A percentile compares a stretch with the other conserved stretches of the same genome.
Evolutionary conservation across 306 rosid genomes (phyloP).

Genomic region (Luffa acutangula): DNA sequence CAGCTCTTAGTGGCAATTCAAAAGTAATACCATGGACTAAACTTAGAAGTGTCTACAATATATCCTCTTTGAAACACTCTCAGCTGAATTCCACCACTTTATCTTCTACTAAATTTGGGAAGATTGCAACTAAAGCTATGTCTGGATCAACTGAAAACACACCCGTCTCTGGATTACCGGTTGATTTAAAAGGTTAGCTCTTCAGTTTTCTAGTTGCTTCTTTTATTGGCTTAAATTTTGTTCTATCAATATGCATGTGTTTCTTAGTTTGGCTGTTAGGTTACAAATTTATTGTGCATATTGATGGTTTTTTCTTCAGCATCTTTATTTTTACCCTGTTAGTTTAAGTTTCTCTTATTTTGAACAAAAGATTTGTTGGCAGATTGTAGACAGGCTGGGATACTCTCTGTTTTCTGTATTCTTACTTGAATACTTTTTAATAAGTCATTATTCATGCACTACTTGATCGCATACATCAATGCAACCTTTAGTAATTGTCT

Average conservation of each 20-base stretch:
- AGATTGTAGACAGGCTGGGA: background rate
- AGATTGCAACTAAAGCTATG: slow-evolving; percentile 38
- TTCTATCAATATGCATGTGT: background rate
- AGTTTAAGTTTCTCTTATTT: background rate
- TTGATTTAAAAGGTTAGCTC: slow-evolving; percentile 61
- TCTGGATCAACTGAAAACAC: slow-evolving; percentile 36
- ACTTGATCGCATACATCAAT: background rate
- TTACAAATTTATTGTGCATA: background rate
- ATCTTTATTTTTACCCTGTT: background rate
- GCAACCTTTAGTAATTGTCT: background rate
- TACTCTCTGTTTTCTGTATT: background rate
- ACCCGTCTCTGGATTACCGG: slow-evolving; percentile 58
- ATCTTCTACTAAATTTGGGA: slow-evolving; percentile 21
- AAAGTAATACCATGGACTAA: slow-evolving; percentile 33
- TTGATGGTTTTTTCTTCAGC: background rate
- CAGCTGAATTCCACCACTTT: slow-evolving; percentile 25
- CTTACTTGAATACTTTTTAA: background rate
- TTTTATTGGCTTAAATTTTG: background rate
- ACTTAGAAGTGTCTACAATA: slow-evolving; percentile 43
- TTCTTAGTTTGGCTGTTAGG: background rate
- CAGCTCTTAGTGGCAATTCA: slow-evolving; percentile 25
- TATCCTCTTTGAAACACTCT: slow-evolving; percentile 39
- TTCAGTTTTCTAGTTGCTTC: background rate
- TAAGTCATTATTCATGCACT: background rate
- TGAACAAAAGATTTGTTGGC: background rate